Conservation (phyloP, 805 yeast genomes). For the Metschnikowia noctiluminum region DNA sequence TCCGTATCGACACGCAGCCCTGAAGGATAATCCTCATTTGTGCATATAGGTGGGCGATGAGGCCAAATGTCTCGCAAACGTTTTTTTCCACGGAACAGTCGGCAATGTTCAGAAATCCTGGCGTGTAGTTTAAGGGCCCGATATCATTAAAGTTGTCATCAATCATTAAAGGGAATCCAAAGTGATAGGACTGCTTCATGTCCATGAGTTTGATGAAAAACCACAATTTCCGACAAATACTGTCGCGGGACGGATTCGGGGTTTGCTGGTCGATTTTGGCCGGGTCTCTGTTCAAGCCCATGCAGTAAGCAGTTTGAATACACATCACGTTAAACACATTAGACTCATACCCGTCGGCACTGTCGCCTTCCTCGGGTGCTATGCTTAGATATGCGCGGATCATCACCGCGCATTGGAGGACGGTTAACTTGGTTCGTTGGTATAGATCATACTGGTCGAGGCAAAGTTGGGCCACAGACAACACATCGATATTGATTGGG, state of each 20-base stretch:
- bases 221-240: slow-evolving; percentile 16
- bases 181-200: slow-evolving; percentile 34
- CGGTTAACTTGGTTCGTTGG: slow-evolving; percentile 12
- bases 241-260: slow-evolving; percentile 1
- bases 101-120: slow-evolving; percentile 35
- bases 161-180: slow-evolving; percentile 36
- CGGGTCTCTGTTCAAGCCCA: slow-evolving; percentile 25
- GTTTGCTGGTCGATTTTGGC: slow-evolving; percentile 1
- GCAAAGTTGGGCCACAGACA: slow-evolving; percentile 32
- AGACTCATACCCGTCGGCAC: slow-evolving; percentile 17
- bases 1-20: slow-evolving; percentile 22
- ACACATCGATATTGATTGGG: slow-evolving; percentile 30
- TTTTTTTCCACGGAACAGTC: slow-evolving; percentile 37
- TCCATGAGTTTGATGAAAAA: slow-evolving; percentile 25
- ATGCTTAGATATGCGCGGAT: slow-evolving; percentile 12
- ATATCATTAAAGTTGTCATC: slow-evolving; percentile 29
- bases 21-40: slow-evolving; percentile 3
- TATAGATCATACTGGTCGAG: slow-evolving; percentile 30
- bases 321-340: slow-evolving; percentile 27
- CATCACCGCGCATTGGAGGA: slow-evolving; percentile 16
- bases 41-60: not conserved
- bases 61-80: slow-evolving; percentile 16
- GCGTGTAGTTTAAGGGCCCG: slow-evolving; percentile 25
- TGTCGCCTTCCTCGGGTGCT: slow-evolving; percentile 18
- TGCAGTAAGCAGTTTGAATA: slow-evolving; percentile 20